These are phyloP conservation scores for Phytophthora constricta DNA, from an alignment of 352 stramenopile species.

Conservation along the genomic window DNA sequence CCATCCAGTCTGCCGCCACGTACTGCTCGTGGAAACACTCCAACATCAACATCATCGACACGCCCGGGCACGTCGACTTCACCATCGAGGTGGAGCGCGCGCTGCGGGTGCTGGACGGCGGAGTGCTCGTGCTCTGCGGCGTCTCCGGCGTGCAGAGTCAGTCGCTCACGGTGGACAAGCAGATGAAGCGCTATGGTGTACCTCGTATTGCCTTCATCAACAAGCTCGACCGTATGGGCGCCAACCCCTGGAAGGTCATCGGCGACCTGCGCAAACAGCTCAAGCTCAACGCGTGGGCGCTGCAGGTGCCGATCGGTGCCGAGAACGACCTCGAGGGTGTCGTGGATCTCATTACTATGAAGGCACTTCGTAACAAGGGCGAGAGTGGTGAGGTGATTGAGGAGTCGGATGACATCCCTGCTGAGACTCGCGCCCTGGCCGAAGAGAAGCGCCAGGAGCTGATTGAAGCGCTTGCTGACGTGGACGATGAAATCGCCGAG, in stretches of 20 bases:
- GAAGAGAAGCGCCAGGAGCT: conserved; percentile 94
- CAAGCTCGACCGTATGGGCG: conserved; percentile 98
- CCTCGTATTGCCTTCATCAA: conserved; percentile 99
- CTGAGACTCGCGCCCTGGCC: conserved; percentile 80
- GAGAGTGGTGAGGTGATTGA: conserved; percentile 90
- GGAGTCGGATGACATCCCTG: conserved; percentile 91
- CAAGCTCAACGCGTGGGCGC: conserved; percentile 95
- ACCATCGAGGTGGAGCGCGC: conserved; percentile 99
- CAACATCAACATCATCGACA: conserved; percentile 99
- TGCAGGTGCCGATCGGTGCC: conserved; percentile 98
- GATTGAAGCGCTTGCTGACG: conserved; percentile 95
- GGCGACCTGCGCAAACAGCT: conserved; percentile 95
- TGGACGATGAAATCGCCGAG: conserved; percentile 99
- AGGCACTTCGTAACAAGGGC: conserved; percentile 92
- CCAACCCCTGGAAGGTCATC: conserved; percentile 96
- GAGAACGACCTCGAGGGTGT: conserved; percentile 96
- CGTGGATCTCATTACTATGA: conserved; percentile 95
- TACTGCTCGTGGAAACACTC: conserved; percentile 96
- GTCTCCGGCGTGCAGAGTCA: conserved; percentile 97
- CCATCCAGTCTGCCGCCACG: conserved; percentile 98
- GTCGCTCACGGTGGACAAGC: conserved; percentile 98
- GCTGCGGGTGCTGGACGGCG: conserved; percentile 98
- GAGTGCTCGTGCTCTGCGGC: conserved; percentile 94
- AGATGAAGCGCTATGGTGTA: conserved; percentile 99
- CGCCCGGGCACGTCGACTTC: conserved; percentile 99